Percentiles rank a stretch among this genome's conserved stretches.
Evolutionary conservation across 768 basidiomycete genomes (phyloP).

Genomic region (Udeniomyces megalosporus): DNA sequence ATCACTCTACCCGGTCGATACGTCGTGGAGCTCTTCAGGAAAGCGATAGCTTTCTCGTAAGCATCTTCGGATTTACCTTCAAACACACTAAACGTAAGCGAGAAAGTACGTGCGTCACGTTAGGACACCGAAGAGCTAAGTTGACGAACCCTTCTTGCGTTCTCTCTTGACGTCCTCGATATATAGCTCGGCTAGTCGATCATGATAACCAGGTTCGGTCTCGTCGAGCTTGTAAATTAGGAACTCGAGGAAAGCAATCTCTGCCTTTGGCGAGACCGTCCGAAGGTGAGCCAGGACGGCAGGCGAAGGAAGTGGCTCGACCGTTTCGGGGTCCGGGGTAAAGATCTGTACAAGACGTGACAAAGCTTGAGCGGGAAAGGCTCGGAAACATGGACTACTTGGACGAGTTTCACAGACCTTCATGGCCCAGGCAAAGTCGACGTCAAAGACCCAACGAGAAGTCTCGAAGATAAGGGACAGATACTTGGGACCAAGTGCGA

Average conservation of each 20-base stretch:
- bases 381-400: too few relatives aligned
- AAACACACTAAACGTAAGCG: too few relatives aligned
- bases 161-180: conserved; percentile 42
- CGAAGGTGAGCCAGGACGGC: conserved; percentile 66
- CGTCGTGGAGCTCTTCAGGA: conserved; percentile 51
- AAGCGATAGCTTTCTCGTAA: conserved; percentile 51
- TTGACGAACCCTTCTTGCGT: conserved; percentile 33
- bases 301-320: conserved; percentile 58
- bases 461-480: conserved; percentile 64
- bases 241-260: conserved; percentile 53
- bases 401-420: conserved; percentile 42
- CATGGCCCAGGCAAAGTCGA: conserved; percentile 55
- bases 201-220: conserved; percentile 53
- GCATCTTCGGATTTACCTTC: conserved; percentile 51
- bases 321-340: conserved; percentile 65
- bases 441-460: conserved; percentile 70
- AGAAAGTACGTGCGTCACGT: not conserved
- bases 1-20: conserved; percentile 70
- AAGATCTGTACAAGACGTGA: conserved; percentile 51
- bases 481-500: conserved; percentile 71
- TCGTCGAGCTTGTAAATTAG: conserved; percentile 62
- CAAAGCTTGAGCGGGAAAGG: not conserved
- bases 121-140: not conserved
- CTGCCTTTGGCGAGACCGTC: conserved; percentile 38
- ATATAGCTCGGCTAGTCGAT: conserved; percentile 77